These are phyloP conservation scores for Monosporascus sp. DNA, from an alignment of 2,329 filamentous ascomycete genomes.

Conservation along the genomic window DNA sequence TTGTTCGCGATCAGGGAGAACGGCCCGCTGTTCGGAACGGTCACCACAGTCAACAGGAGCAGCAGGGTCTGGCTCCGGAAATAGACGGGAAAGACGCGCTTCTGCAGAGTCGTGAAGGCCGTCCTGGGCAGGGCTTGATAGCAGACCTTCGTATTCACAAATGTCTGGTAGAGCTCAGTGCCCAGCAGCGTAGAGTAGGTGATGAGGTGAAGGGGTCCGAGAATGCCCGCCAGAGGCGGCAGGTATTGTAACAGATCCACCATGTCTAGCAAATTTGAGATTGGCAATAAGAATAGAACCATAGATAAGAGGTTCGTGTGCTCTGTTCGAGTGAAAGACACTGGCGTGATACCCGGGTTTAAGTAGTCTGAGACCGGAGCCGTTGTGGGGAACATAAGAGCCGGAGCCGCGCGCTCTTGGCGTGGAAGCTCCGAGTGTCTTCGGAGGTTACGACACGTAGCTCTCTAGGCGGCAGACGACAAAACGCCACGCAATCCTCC, in stretches of 20 bases:
- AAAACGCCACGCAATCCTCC: background rate
- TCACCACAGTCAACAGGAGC: constrained; percentile 28
- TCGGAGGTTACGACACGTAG: background rate
- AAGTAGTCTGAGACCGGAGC: too few species aligned
- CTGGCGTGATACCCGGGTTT: too few species aligned
- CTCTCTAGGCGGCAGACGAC: background rate
- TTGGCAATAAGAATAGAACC: too few species aligned
- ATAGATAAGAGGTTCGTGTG: too few species aligned
- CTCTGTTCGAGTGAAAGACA: too few species aligned
- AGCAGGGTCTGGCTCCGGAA: constrained; percentile 32
- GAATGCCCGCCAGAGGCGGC: constrained; percentile 7
- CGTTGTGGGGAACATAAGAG: background rate
- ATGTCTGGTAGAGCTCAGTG: constrained; percentile 35
- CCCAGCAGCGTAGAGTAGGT: constrained; percentile 35
- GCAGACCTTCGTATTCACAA: constrained; percentile 31
- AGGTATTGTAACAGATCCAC: too few species aligned
- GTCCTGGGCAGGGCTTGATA: constrained; percentile 27
- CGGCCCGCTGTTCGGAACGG: constrained; percentile 28
- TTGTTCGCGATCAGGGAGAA: constrained; percentile 23
- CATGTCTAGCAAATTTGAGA: too few species aligned
- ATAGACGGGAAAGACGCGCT: constrained; percentile 36
- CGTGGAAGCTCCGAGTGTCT: background rate
- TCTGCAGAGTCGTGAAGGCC: constrained; percentile 34
- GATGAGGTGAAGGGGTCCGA: constrained; percentile 32
- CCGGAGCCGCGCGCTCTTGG: background rate